Evolutionary conservation across 345 rosid species (phyloP), one percentile per base, ranked within the genome.

Genomic region (Garcia nutans): DNA sequence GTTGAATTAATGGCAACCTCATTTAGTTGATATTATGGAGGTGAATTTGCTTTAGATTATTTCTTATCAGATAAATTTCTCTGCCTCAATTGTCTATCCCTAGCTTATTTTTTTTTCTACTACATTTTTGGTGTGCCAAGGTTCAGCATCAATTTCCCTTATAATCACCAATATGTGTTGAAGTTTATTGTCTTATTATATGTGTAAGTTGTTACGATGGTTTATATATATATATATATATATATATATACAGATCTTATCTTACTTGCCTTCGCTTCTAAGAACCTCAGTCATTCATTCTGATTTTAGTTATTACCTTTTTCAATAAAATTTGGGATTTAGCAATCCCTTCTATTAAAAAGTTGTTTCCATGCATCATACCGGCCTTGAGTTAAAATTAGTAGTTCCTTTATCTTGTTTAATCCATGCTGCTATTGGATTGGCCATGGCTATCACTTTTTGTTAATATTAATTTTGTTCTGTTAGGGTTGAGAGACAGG

Each of bases 401-500:
- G 16, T 24, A 4, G 8, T 20, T 57, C 24, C 13, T 59, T 59
- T 3, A 23, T 23, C 15, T 9, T 59, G 31, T 2, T 23, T 60
- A 23, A 54, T 54, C 3, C 0, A 54, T 54, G 7, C 58, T 54
- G 8, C n/a, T 15, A 6, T 16, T 54, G 58, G 58, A 54, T 54
- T 54, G n/a, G 37, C 26, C 6, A 11, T 11, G 6, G 8, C 0
- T 66, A 0, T 22, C 2, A 22, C 47, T 9, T n/a, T 44, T 47
- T 47, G 10, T 8, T 54, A 10, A 19, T 24, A 70, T 4, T 41
- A 19, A 8, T 23, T 28, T 45, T 33, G 26, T 1, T 12, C 2
- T 58, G 7, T 22, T 76, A 90, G 92, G 94, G 93, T 90, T 81
- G 93, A 90, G 42, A 88, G 89, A 84, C 92, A 88, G 72, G 84